Percentiles rank a stretch among this genome's conserved stretches.
phyloP scores from a whole-genome alignment of 2,329 filamentous ascomycete genomes.

The Cryphonectria nitschkei region DNA sequence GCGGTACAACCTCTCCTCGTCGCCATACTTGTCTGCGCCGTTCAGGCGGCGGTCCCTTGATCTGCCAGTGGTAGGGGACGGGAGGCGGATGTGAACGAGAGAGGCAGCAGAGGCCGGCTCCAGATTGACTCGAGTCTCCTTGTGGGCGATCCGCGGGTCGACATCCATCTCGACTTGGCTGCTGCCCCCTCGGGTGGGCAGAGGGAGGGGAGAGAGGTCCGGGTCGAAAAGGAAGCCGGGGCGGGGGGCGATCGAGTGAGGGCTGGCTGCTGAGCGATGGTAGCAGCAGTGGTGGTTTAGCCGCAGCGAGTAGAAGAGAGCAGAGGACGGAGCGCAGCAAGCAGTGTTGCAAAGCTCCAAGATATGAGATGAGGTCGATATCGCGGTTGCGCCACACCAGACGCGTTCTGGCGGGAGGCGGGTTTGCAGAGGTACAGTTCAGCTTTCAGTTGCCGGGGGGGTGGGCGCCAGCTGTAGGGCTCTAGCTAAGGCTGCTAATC shows the following conservation, averaged over 20 bases:
- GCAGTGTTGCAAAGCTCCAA: constrained; percentile 5
- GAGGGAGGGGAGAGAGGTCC: background rate
- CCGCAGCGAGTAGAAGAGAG: background rate
- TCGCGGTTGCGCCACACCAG: constrained; percentile 17
- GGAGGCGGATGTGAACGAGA: constrained; percentile 71
- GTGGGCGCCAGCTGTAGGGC: background rate
- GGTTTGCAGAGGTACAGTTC: background rate
- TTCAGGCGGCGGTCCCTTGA: constrained; percentile 39
- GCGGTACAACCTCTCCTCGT: constrained; percentile 76
- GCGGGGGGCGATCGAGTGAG: background rate
- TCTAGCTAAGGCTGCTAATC: background rate
- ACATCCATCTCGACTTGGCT: constrained; percentile 63
- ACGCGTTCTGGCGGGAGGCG: constrained; percentile 18
- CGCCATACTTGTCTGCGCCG: constrained; percentile 47
- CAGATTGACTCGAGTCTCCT: constrained; percentile 84
- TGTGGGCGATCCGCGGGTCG: constrained; percentile 72
- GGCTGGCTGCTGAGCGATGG: background rate
- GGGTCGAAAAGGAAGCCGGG: constrained; percentile 12
- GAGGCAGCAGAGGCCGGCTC: constrained; percentile 72
- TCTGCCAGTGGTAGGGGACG: constrained; percentile 43
- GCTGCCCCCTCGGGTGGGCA: constrained; percentile 23
- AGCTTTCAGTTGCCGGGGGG: constrained; percentile 17
- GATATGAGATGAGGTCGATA: constrained; percentile 13
- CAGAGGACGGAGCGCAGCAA: background rate
- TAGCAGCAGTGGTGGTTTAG: background rate